Conservation (phyloP, 768 basidiomycete genomes). For the Kwoniella dendrophila region DNA sequence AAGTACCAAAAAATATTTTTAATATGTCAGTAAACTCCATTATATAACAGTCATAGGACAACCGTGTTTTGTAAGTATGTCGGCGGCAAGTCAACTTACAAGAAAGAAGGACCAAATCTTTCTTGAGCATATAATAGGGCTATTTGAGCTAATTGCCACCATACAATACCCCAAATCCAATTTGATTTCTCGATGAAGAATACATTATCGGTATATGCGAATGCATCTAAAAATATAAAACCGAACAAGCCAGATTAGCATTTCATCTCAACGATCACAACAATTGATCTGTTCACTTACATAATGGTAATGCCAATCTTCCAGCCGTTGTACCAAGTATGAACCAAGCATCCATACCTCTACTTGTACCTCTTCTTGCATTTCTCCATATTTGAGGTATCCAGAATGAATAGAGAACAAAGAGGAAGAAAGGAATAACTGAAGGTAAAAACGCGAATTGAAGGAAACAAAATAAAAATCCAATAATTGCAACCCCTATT, state of each 20-base stretch:
- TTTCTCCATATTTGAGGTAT: slow-evolving; percentile 80
- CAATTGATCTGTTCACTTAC: slow-evolving; percentile 60
- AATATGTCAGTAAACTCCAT: too few relatives aligned
- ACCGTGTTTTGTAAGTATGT: too few relatives aligned
- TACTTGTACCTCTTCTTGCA: slow-evolving; percentile 68
- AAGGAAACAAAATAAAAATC: slow-evolving; percentile 72
- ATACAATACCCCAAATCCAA: slow-evolving; percentile 68
- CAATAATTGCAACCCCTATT: slow-evolving; percentile 64
- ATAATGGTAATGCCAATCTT: slow-evolving; percentile 70
- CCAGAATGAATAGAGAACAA: slow-evolving; percentile 78
- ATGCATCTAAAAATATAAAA: slow-evolving; percentile 80
- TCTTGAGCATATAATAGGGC: slow-evolving; percentile 71
- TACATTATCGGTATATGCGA: slow-evolving; percentile 81
- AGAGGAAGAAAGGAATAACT: slow-evolving; percentile 70
- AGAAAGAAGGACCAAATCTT: slow-evolving; percentile 75
- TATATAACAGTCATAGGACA: too few relatives aligned
- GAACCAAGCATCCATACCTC: slow-evolving; percentile 71
- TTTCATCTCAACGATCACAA: neutral
- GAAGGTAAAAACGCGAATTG: slow-evolving; percentile 66
- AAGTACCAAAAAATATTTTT: too few relatives aligned
- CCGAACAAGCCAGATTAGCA: too few relatives aligned
- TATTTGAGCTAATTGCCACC: slow-evolving; percentile 68
- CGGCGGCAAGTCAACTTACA: slow-evolving; percentile 56
- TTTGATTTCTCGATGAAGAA: slow-evolving; percentile 75
- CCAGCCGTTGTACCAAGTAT: slow-evolving; percentile 74